A percentile compares a stretch with the other conserved stretches of the same genome.
Conservation (phyloP, 768 basidiomycete genomes). For the Rhizopogon roseolus region DNA sequence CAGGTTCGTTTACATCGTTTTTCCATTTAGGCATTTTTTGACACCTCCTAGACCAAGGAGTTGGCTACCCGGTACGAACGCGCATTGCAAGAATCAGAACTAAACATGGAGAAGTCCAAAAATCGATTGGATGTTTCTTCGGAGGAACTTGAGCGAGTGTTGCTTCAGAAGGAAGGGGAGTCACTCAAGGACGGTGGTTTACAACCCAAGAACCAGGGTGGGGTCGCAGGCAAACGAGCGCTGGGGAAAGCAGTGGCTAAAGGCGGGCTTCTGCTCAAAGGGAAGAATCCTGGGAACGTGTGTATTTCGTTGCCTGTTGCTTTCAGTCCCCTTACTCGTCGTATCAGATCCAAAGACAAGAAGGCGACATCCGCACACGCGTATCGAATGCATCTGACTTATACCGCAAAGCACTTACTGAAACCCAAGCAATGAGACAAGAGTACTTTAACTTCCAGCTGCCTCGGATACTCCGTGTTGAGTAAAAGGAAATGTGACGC, state of each 20-base stretch:
- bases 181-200: constrained; percentile 76
- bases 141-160: constrained; percentile 89
- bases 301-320: constrained; percentile 10
- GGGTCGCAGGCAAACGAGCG: constrained; percentile 68
- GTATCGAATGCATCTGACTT: constrained; percentile 84
- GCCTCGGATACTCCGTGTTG: constrained; percentile 77
- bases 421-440: constrained; percentile 87
- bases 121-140: constrained; percentile 80
- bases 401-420: constrained; percentile 85
- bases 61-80: constrained; percentile 85
- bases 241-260: constrained; percentile 91
- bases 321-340: constrained; percentile 6
- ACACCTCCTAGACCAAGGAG: constrained; percentile 74
- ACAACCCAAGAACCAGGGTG: constrained; percentile 54
- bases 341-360: constrained; percentile 78
- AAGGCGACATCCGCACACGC: constrained; percentile 86
- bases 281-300: constrained; percentile 88
- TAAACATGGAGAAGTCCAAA: constrained; percentile 84
- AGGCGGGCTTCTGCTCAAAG: constrained; percentile 84
- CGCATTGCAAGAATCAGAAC: constrained; percentile 82
- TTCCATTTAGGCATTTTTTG: constrained; percentile 1
- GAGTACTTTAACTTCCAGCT: constrained; percentile 98
- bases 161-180: constrained; percentile 95
- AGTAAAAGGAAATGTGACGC: background rate
- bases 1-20: constrained; percentile 41